phyloP scores from a whole-genome alignment of 176 grass and related monocot genomes.

The Raddia guianensis region DNA sequence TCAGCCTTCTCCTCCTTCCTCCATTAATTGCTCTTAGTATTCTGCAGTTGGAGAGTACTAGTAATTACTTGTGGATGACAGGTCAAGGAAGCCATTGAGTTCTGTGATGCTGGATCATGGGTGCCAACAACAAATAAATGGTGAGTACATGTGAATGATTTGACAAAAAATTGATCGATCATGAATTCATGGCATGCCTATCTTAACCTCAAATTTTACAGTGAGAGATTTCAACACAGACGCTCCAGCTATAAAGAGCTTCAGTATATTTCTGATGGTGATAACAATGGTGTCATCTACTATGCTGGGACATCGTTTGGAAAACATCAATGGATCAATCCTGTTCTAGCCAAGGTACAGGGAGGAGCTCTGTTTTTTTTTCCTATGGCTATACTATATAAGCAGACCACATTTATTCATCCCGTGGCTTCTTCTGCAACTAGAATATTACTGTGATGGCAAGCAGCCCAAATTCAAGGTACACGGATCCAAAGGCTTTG shows the following conservation, averaged over 20 bases:
- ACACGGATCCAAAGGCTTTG: constrained; percentile 89
- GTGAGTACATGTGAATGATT: constrained; percentile 48
- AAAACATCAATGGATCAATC: constrained; percentile 94
- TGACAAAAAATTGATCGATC: not conserved
- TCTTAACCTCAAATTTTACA: constrained; percentile 43
- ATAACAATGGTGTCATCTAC: constrained; percentile 87
- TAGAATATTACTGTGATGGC: constrained; percentile 84
- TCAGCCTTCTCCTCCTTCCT: too few species aligned
- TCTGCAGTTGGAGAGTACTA: not conserved
- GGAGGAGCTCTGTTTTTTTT: not conserved
- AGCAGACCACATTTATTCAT: constrained; percentile 25
- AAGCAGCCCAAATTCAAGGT: constrained; percentile 89
- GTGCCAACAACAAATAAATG: constrained; percentile 46
- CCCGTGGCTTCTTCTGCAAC: constrained; percentile 27
- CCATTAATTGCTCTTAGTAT: not conserved
- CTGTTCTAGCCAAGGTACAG: constrained; percentile 87
- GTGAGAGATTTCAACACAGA: constrained; percentile 82
- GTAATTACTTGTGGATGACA: constrained; percentile 39
- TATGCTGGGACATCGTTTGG: constrained; percentile 91
- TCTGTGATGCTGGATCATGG: constrained; percentile 44
- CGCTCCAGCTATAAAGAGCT: constrained; percentile 93
- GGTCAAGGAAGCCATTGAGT: constrained; percentile 79
- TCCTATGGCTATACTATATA: not conserved
- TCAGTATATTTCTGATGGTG: constrained; percentile 91
- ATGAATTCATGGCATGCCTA: not conserved